These are phyloP conservation scores for Colletotrichum falcatum DNA, from an alignment of 2,329 filamentous ascomycete species.

Conservation along the genomic window DNA sequence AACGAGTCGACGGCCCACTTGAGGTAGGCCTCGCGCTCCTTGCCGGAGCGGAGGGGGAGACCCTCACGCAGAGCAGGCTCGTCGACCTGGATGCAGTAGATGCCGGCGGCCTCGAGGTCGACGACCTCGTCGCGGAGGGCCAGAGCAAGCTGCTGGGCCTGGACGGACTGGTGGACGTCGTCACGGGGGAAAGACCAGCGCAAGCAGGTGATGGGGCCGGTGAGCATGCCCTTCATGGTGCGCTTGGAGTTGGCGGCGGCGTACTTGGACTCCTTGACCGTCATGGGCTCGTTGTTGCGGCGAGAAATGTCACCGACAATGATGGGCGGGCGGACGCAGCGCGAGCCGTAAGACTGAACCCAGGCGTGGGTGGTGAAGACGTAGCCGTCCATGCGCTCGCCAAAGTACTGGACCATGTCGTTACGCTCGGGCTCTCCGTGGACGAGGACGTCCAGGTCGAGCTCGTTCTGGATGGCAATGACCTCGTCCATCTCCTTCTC, in stretches of 20 bases:
- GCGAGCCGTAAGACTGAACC: conserved; percentile 98
- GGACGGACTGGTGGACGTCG: conserved; percentile 98
- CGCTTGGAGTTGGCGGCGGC: conserved; percentile 95
- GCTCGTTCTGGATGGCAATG: conserved; percentile 97
- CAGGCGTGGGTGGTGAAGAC: conserved; percentile 99
- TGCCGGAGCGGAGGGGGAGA: conserved; percentile 93
- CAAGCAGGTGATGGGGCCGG: conserved; percentile 97
- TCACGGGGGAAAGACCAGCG: conserved; percentile 99
- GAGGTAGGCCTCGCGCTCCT: conserved; percentile 97
- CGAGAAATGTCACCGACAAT: conserved; percentile 99
- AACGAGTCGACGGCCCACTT: conserved; percentile 98
- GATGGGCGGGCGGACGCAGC: conserved; percentile 97
- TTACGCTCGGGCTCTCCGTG: conserved; percentile 99
- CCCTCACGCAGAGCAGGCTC: conserved; percentile 99
- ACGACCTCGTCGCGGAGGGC: conserved; percentile 98
- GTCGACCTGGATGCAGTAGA: conserved; percentile 99
- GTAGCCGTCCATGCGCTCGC: conserved; percentile 96
- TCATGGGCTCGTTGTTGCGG: conserved; percentile 84
- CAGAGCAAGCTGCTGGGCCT: conserved; percentile 98
- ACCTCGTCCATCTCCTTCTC: conserved; percentile 98
- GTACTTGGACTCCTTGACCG: conserved; percentile 99
- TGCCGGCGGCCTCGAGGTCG: conserved; percentile 95
- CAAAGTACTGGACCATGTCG: conserved; percentile 99
- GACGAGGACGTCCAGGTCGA: conserved; percentile 95
- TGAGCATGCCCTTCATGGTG: conserved; percentile 99